Evolutionary conservation across 1,284 basidiomycete species (phyloP), one percentile per base, ranked within the genome.

Genomic region (Ustilago hordei): DNA sequence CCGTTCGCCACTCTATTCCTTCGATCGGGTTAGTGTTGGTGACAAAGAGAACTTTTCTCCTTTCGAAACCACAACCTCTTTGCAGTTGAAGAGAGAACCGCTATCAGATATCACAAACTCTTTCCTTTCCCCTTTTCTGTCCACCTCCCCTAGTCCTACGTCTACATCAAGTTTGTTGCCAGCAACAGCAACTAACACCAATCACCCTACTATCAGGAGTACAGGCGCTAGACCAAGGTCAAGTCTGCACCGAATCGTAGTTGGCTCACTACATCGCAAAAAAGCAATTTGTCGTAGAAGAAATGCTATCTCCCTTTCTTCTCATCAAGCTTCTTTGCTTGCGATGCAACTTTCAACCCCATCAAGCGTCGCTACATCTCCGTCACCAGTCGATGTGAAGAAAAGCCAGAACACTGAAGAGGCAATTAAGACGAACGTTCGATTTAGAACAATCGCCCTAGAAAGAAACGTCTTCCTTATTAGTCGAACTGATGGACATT

Each of bases 391-490:
- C 23, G 48, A 2, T 7, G n/a, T 50, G 4, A 28, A 50, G 28
- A 15, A 50, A 11, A 50, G 4, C 28, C 8, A 13, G 3, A 13
- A 19, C 8, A 19, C 7, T n/a, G 19, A 50, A n/a, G 48, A 50
- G 28, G 6, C 8, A 5, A 41, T 28, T 8, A 34, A 19, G 31
- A 17, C 13, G 4, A 13, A 28, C 17, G 55, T 13, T 23, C 7
- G 38, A n/a, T 55, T 48, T 13, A 32, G 1, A 45, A 50, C 66
- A 12, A 17, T 52, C 8, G 45, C 57, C 1, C 47, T 69, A 11
- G 61, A 60, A 0, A 31, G 34, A 7, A 69, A 69, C 9, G 32
- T 69, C 9, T 69, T 56, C 19, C 48, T 69, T 36, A 11, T 69
- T 23, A 55, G 57, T 5, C 45, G 67, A 2, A 48, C 28, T 13